Base-by-base conservation (phyloP, 371 early-diverging fungal species). In the Parasitella parasitica region DNA sequence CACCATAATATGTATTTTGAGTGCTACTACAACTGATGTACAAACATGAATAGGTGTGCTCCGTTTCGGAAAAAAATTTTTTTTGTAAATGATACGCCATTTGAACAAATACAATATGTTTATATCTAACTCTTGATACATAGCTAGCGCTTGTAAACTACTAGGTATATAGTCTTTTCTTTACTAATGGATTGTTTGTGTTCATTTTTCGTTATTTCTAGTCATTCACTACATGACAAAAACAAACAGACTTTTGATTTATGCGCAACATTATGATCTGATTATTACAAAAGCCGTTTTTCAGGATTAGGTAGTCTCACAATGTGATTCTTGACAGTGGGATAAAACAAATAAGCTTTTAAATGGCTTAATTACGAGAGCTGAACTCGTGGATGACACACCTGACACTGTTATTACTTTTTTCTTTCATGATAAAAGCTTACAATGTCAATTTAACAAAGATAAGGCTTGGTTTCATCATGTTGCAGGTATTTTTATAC, bases 261-360 rank as follows among this genome's bases (percentile, higher is more conserved):
- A 43, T 43, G 43, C 43, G 43, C 43, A 16, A 18, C 18, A 6
- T 13, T 38, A 6, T 38, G 16, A 38, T 38, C 20, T 43, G 22
- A 43, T 22, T 43, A 16, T 20, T n/a, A n/a, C n/a, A n/a, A n/a
- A 43, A 22, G 43, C 43, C 41, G 41, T 41, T 41, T 41, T 9
- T 9, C n/a, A 22, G 12, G 22, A 43, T 43, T 43, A n/a, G n/a
- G 43, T 20, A 18, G 43, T 20, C 43, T 20, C 20, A 20, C 18
- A 43, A 43, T 43, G 43, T 43, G 43, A 43, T 43, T 43, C 43
- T 43, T 43, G 43, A 43, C 43, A 43, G 22, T 22, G 41, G 18
- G 41, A 57, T 43, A 50, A 52, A 37, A 38, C 54, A 46, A 54
- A 60, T 6, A 46, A 41, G n/a, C 13, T 41, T 43, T 22, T 43